Conservation (phyloP, 2,329 filamentous ascomycete genomes). For the Colletotrichum noveboracense region DNA sequence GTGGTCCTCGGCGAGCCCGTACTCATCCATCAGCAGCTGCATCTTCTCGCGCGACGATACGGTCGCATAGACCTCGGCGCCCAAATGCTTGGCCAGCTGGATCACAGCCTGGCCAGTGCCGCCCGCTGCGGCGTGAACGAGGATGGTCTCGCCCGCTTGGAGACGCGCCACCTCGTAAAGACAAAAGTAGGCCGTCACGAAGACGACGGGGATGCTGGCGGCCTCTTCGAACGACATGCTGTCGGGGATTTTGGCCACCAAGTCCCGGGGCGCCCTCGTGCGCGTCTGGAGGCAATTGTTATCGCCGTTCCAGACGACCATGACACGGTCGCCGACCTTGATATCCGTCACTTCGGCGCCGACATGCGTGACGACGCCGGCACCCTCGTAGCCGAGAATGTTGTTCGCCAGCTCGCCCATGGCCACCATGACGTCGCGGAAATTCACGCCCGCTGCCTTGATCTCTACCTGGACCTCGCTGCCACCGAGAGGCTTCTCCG, state of each 20-base stretch:
- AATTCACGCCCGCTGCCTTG: conserved; percentile 37
- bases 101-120: conserved; percentile 31
- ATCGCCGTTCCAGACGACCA: background rate
- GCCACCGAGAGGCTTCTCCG: conserved; percentile 13
- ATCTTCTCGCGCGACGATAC: conserved; percentile 36
- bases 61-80: conserved; percentile 37
- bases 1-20: conserved; percentile 29
- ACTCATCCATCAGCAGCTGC: conserved; percentile 25
- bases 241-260: conserved; percentile 33
- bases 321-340: conserved; percentile 11
- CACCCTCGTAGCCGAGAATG: conserved; percentile 30
- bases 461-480: conserved; percentile 35
- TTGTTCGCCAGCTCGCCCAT: conserved; percentile 27
- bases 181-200: conserved; percentile 35
- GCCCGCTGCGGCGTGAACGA: conserved; percentile 33
- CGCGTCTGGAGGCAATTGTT: background rate
- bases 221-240: conserved; percentile 37
- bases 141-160: conserved; percentile 23
- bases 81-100: conserved; percentile 29
- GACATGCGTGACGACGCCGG: conserved; percentile 24
- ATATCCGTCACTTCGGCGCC: conserved; percentile 20
- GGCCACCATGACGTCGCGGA: conserved; percentile 38
- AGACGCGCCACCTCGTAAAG: conserved; percentile 35
- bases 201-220: conserved; percentile 36
- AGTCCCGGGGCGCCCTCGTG: background rate